A percentile compares a stretch with the other conserved stretches of the same genome.
phyloP scores from a whole-genome alignment of 2,329 filamentous ascomycete species.

The Scedosporium dehoogii region DNA sequence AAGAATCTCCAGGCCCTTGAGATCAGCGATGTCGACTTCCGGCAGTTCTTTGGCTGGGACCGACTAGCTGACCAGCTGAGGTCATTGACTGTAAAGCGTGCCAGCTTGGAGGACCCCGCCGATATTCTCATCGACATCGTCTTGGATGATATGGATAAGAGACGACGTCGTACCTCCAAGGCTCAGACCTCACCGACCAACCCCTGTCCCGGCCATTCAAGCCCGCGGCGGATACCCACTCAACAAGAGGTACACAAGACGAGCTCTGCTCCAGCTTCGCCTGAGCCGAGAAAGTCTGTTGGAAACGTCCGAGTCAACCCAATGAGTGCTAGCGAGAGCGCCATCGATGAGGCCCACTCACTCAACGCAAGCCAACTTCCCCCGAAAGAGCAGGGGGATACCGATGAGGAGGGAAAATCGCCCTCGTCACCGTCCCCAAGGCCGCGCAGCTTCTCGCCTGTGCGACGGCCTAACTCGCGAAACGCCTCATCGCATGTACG shows the following conservation, averaged over 20 bases:
- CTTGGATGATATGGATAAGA: constrained; percentile 89
- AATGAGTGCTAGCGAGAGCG: constrained; percentile 40
- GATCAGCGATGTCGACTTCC: constrained; percentile 90
- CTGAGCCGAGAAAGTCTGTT: constrained; percentile 35
- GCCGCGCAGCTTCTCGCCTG: constrained; percentile 72
- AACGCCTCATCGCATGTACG: constrained; percentile 59
- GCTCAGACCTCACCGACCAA: constrained; percentile 69
- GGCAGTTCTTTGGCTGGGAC: constrained; percentile 97
- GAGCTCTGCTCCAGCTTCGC: constrained; percentile 57
- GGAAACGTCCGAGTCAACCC: constrained; percentile 50
- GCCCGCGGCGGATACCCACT: constrained; percentile 52
- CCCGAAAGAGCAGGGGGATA: constrained; percentile 21
- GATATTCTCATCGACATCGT: constrained; percentile 91
- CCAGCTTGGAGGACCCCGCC: constrained; percentile 76
- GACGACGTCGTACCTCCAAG: constrained; percentile 80
- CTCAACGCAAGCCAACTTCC: constrained; percentile 17
- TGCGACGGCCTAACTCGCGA: constrained; percentile 64
- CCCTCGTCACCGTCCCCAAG: background rate
- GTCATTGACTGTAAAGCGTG: constrained; percentile 80
- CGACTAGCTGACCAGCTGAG: constrained; percentile 83
- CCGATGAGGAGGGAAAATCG: constrained; percentile 33
- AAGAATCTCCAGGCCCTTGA: constrained; percentile 94
- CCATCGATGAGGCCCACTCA: constrained; percentile 29
- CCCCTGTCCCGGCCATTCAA: constrained; percentile 50
- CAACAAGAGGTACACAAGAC: constrained; percentile 60